Evolutionary conservation across 257 asterid genomes (phyloP).

Genomic region (Gentiana dahurica): DNA sequence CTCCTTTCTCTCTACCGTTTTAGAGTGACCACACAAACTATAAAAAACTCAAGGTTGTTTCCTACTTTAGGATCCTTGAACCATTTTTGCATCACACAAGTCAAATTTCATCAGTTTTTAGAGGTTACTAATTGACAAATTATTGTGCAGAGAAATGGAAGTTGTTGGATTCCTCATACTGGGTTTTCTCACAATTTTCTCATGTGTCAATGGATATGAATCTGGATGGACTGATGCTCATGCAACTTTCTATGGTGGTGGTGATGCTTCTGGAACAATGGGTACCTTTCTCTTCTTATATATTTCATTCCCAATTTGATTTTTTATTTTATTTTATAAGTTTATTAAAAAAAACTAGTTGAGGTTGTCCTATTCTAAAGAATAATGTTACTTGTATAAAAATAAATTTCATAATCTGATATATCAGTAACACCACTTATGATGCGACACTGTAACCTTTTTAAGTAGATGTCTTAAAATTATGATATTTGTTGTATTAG

Average conservation of each 20-base stretch:
- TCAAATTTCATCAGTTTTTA: background rate
- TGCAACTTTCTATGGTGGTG: constrained; percentile 64
- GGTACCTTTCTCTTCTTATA: constrained; percentile 14
- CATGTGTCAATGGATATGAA: constrained; percentile 16
- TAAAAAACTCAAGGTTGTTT: background rate
- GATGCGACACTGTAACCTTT: no score
- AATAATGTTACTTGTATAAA: no score
- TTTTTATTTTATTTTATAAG: no score
- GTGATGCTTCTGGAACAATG: constrained; percentile 63
- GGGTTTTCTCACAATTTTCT: constrained; percentile 13
- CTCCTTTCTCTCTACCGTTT: background rate
- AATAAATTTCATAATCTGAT: no score
- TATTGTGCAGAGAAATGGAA: constrained; percentile 7
- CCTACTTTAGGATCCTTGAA: no score
- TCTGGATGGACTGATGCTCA: constrained; percentile 54
- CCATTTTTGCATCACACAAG: background rate
- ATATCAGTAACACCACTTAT: no score
- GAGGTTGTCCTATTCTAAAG: no score
- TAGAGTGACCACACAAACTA: background rate
- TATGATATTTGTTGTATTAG: no score
- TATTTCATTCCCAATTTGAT: no score
- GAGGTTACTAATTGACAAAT: background rate
- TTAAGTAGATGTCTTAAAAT: no score
- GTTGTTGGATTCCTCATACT: constrained; percentile 6
- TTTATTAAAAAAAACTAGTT: no score